Base-by-base conservation (phyloP, 2,329 filamentous ascomycete genomes). In the Eutypella sp. region DNA sequence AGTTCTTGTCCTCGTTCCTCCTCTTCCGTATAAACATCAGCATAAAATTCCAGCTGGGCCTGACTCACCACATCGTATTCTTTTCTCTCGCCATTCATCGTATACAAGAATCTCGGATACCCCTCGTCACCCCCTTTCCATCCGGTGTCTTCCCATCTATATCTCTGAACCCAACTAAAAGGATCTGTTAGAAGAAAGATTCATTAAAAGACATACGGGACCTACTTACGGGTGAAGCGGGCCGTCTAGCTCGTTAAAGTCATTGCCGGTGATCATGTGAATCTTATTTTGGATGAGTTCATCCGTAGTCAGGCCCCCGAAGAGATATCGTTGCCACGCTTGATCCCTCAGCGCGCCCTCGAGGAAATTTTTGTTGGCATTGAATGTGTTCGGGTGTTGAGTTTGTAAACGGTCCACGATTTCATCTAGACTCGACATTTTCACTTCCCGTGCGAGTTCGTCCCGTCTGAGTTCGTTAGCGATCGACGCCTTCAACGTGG, bases 271-370 rank as follows among this genome's bases (percentile, higher is more conserved):
- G 50, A 56, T 54, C 23, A 46, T 53, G 11, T 55, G 43, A 9
- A 51, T 24, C 19, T 53, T 50, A 1, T 48, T 15, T 2, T 44
- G n/a, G 11, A 60, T 45, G 10, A 62, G 34, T 40, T 64, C 61
- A 36, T 64, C 61, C 1, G 54, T 60, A 16, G 59, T 62, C 40
- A 57, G 2, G n/a, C 55, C 56, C 1, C n/a, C 3, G 9, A 61
- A 50, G 0, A 61, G 0, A 1, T 57, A 1, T 2, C 60, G 55
- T 29, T 64, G 61, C 9, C 48, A 61, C 22, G 61, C 53, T 29
- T 62, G 55, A 38, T 63, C 61, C 5, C 49, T 40, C 13, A 49
- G 27, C 9, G 51, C 44, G n/a, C 49, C 52, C 2, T 49, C 6
- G 2, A 62, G 23, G 40, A 56, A 58, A 7, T 29, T 47, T 4